Conservation (phyloP, 2,329 filamentous ascomycete species). For the Fusarium ambrosium region DNA sequence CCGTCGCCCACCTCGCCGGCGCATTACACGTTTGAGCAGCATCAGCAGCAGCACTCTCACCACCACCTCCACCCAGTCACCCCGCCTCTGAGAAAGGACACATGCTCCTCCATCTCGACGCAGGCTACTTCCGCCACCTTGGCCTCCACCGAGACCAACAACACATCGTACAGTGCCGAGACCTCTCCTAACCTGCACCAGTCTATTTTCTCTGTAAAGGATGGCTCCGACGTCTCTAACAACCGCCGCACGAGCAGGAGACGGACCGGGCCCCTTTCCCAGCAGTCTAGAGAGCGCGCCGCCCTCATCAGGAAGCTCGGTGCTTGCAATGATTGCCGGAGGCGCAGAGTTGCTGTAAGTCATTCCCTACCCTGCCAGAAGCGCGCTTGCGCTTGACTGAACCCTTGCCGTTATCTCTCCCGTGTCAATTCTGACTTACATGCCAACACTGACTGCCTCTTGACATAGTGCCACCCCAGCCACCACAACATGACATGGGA, state of each 20-base stretch:
- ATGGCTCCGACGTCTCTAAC: constrained; percentile 67
- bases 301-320: constrained; percentile 72
- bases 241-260: constrained; percentile 69
- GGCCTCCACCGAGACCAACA: constrained; percentile 62
- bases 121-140: constrained; percentile 60
- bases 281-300: constrained; percentile 70
- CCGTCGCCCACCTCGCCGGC: constrained; percentile 46
- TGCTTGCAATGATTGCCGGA: constrained; percentile 68
- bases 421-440: constrained; percentile 18
- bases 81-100: constrained; percentile 61
- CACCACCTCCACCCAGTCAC: constrained; percentile 49
- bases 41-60: constrained; percentile 45
- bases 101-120: constrained; percentile 67
- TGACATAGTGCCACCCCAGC: constrained; percentile 67
- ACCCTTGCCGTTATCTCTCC: neutral
- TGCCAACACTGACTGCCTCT: constrained; percentile 34
- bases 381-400: neutral
- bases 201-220: constrained; percentile 68
- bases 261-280: constrained; percentile 70
- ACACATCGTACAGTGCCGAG: constrained; percentile 66
- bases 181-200: constrained; percentile 65
- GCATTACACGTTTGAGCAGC: constrained; percentile 47
- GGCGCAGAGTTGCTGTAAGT: constrained; percentile 71
- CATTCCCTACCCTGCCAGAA: neutral
- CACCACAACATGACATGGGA: constrained; percentile 74